A percentile compares a stretch with the other conserved stretches of the same genome.
These are phyloP conservation scores for Penicillium herquei DNA, from an alignment of 495 filamentous ascomycete genomes.

Conservation along the genomic window DNA sequence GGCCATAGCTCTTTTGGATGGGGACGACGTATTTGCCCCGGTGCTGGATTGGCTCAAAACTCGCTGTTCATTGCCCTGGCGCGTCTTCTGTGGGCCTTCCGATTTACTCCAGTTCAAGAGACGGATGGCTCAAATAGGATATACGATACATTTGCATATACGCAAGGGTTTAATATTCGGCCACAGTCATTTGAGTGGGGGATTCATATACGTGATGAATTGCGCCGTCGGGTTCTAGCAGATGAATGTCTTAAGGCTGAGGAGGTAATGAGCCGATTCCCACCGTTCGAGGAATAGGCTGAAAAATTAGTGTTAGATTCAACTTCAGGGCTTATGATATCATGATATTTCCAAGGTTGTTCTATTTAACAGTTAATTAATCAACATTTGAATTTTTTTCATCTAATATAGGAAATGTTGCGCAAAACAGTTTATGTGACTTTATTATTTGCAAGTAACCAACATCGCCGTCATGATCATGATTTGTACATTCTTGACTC, in stretches of 20 bases:
- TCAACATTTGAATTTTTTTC: neutral
- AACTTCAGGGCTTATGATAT: no score
- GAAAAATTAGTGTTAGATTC: no score
- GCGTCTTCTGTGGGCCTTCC: conserved; percentile 53
- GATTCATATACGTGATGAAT: conserved; percentile 13
- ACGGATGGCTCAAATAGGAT: conserved; percentile 27
- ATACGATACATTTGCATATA: conserved; percentile 26
- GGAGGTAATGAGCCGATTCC: conserved; percentile 4
- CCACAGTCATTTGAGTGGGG: conserved; percentile 18
- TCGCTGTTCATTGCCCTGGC: conserved; percentile 48
- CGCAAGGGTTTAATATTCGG: conserved; percentile 23
- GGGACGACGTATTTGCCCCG: conserved; percentile 30
- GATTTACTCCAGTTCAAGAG: conserved; percentile 42
- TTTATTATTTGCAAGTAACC: no score
- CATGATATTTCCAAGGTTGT: no score
- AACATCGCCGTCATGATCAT: no score
- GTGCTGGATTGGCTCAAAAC: conserved; percentile 52
- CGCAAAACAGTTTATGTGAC: conserved; percentile 39
- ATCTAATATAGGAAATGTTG: neutral
- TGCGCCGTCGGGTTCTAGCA: conserved; percentile 4
- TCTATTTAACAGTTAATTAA: neutral
- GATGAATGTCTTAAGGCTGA: conserved; percentile 4
- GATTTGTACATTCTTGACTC: no score
- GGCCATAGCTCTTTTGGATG: conserved; percentile 22
- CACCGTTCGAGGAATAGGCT: conserved; percentile 10